Percentiles rank a stretch among this genome's conserved stretches.
Evolutionary conservation across 2,329 filamentous ascomycete genomes (phyloP).

Genomic region (Venturiaceae sp.): DNA sequence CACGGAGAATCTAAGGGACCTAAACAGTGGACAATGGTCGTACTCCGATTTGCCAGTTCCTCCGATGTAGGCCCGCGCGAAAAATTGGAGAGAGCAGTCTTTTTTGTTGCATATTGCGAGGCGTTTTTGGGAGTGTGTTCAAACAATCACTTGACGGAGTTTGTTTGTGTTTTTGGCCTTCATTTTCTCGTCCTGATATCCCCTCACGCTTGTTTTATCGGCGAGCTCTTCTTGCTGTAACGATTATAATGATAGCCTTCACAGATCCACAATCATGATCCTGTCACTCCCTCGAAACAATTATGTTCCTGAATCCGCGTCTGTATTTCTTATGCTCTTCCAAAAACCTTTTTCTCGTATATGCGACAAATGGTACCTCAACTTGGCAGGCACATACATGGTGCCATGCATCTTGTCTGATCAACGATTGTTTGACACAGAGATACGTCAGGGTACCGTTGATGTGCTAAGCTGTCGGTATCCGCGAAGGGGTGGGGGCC

Average conservation of each 20-base stretch:
- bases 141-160: not conserved
- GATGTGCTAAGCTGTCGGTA: not conserved
- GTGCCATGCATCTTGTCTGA: not conserved
- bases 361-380: not conserved
- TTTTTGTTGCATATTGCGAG: not conserved
- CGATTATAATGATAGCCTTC: not conserved
- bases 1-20: conserved; percentile 18
- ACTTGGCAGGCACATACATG: not conserved
- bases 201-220: not conserved
- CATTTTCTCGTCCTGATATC: not conserved
- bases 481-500: not conserved
- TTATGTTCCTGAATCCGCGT: too few species aligned
- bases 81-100: not conserved
- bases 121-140: not conserved
- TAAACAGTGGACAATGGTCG: conserved; percentile 19
- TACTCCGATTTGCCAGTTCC: conserved; percentile 7
- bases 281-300: too few species aligned
- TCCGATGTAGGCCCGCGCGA: not conserved
- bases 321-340: too few species aligned
- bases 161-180: not conserved
- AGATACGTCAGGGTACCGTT: not conserved
- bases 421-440: not conserved
- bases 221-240: not conserved
- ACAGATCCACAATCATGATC: not conserved
- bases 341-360: not conserved